These are phyloP conservation scores for Camelina hispida DNA, from an alignment of 345 rosid species.

Conservation along the genomic window DNA sequence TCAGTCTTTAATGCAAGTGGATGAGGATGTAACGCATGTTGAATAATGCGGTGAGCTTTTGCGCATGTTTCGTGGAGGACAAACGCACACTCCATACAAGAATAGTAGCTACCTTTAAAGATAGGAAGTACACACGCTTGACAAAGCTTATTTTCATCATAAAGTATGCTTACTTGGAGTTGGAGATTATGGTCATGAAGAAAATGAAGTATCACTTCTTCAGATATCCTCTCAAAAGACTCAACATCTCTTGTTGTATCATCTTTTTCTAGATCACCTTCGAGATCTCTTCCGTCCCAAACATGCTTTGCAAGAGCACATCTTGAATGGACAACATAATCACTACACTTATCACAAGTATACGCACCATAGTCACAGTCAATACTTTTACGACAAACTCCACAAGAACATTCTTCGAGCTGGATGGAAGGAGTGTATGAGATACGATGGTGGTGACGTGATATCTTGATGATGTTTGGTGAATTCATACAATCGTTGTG, in stretches of 20 bases:
- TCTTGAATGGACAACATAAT: conserved; percentile 25
- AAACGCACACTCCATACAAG: conserved; percentile 1
- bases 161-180: background rate
- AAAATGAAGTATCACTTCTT: conserved; percentile 14
- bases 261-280: background rate
- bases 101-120: background rate
- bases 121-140: background rate
- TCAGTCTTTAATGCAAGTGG: background rate
- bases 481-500: conserved; percentile 2
- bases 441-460: too few relatives aligned
- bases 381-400: too few relatives aligned
- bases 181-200: conserved; percentile 2
- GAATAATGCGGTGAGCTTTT: background rate
- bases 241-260: background rate
- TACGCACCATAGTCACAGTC: too few relatives aligned
- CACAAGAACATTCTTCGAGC: too few relatives aligned
- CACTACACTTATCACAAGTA: too few relatives aligned
- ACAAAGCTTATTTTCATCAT: background rate
- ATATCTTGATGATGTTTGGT: background rate
- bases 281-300: background rate
- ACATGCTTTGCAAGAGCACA: conserved; percentile 10
- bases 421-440: too few relatives aligned
- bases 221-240: background rate
- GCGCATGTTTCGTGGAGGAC: conserved; percentile 2
- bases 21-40: conserved; percentile 1